Evolutionary conservation across 495 filamentous ascomycete genomes (phyloP), one percentile per base, ranked within the genome.

Genomic region (Xylaria acuta): DNA sequence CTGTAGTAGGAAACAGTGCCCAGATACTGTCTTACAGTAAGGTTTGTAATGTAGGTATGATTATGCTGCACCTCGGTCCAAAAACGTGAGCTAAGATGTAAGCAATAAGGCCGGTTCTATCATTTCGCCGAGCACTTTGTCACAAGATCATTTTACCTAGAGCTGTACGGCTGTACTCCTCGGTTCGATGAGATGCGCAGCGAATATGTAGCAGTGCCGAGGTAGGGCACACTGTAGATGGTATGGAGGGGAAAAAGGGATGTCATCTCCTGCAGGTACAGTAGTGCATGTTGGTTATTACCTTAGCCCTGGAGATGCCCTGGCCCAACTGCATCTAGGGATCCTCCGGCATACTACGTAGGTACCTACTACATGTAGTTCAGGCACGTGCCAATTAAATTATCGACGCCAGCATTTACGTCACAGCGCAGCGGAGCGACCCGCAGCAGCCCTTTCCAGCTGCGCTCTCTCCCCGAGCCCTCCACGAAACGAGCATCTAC

Each of bases 401-500:
- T 36, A 6, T 38, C 9, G 38, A 41, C 59, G 2, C 36, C 9
- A 63, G 36, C 64, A 22, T 51, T 9, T 32, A 67, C 45, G 64
- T 67, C 64, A 67, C 47, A 40, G 30, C 45, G 43, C 45, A 40
- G 63, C 43, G 60, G 60, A 64, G 60, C 60, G 60, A 41, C 60
- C 60, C 60, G 60, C 38, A 64, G 7, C 36, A 43, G 20, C n/a
- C n/a, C n/a, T n/a, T n/a, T n/a, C n/a, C n/a, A n/a, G n/a, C n/a
- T n/a, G n/a, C n/a, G n/a, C n/a, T n/a, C 27, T 20, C 30, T 32
- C 12, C 12, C 30, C 53, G 2, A 34, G 25, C 25, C 11, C 27
- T 32, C 14, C 12, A 25, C 25, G 27, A 32, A 32, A n/a, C 45
- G 20, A n/a, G 45, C 25, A 22, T 7, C 5, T 53, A 51, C 9